These are phyloP conservation scores for Mallotus repandus DNA, from an alignment of 441 rosid species.

Conservation along the genomic window DNA sequence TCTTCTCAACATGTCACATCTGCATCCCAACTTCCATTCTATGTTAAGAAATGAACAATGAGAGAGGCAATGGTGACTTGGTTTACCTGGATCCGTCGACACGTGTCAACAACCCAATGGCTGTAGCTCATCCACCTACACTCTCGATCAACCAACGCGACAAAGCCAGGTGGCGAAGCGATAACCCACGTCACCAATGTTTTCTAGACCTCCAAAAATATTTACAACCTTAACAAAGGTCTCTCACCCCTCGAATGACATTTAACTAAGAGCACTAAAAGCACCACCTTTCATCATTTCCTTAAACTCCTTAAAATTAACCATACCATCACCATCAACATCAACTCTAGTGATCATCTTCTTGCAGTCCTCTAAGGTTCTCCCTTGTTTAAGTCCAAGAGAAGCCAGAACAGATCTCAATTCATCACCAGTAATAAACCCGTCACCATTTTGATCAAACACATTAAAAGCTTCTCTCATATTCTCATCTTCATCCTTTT, in stretches of 20 bases:
- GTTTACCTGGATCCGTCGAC: background rate
- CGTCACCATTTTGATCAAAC: slow-evolving; percentile 84
- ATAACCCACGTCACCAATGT: too few relatives aligned
- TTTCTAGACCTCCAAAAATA: background rate
- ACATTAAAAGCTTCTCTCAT: slow-evolving; percentile 84
- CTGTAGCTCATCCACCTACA: background rate
- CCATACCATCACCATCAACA: slow-evolving; percentile 88
- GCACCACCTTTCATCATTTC: slow-evolving; percentile 79
- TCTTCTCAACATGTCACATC: background rate
- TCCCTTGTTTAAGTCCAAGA: slow-evolving; percentile 73
- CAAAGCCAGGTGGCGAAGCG: background rate
- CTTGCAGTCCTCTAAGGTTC: slow-evolving; percentile 65
- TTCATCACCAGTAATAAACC: slow-evolving; percentile 76
- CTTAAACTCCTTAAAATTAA: slow-evolving; percentile 66
- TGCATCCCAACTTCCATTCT: background rate
- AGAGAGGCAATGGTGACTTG: too few relatives aligned
- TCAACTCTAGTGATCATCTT: slow-evolving; percentile 77
- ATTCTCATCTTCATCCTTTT: slow-evolving; percentile 61
- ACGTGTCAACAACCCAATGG: background rate
- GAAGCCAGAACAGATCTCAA: slow-evolving; percentile 63
- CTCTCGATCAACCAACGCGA: background rate
- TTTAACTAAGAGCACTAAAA: slow-evolving; percentile 39
- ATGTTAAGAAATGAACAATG: too few relatives aligned
- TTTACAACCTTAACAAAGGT: background rate
- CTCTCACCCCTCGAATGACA: background rate